Evolutionary conservation across 495 filamentous ascomycete genomes (phyloP).

Genomic region (Sordaria brevicollis): DNA sequence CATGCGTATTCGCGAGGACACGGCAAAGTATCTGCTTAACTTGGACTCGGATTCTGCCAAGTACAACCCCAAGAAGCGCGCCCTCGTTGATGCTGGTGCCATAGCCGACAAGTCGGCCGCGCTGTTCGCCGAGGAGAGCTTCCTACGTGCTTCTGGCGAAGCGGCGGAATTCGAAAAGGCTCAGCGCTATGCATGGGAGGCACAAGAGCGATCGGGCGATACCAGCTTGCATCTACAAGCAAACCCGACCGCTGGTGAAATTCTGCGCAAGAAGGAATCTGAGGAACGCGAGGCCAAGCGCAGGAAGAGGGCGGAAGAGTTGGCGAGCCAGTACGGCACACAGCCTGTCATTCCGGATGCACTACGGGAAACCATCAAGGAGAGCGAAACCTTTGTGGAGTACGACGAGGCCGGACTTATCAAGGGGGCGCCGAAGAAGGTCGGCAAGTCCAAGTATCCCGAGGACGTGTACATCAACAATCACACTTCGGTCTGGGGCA

Average conservation of each 20-base stretch:
- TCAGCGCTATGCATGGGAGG: slow-evolving; percentile 88
- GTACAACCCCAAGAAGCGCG: slow-evolving; percentile 94
- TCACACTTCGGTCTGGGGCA: slow-evolving; percentile 88
- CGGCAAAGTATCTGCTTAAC: slow-evolving; percentile 94
- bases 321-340: slow-evolving; percentile 80
- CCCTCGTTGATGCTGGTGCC: slow-evolving; percentile 84
- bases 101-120: slow-evolving; percentile 74
- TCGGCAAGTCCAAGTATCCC: slow-evolving; percentile 75
- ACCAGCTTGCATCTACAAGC: slow-evolving; percentile 82
- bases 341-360: slow-evolving; percentile 53
- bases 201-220: slow-evolving; percentile 67
- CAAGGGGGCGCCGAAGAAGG: slow-evolving; percentile 72
- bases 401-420: slow-evolving; percentile 84
- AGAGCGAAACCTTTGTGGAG: slow-evolving; percentile 85
- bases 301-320: slow-evolving; percentile 53
- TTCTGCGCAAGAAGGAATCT: slow-evolving; percentile 64
- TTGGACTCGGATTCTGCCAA: slow-evolving; percentile 93
- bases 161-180: slow-evolving; percentile 90
- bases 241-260: slow-evolving; percentile 88
- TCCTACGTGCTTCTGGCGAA: slow-evolving; percentile 81
- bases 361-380: slow-evolving; percentile 57
- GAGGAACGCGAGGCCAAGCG: slow-evolving; percentile 61
- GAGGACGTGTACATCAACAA: slow-evolving; percentile 87
- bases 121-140: slow-evolving; percentile 89
- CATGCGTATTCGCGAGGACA: slow-evolving; percentile 87